Base-by-base conservation (phyloP, 768 basidiomycete species). In the Phlegmacium glaucopus region DNA sequence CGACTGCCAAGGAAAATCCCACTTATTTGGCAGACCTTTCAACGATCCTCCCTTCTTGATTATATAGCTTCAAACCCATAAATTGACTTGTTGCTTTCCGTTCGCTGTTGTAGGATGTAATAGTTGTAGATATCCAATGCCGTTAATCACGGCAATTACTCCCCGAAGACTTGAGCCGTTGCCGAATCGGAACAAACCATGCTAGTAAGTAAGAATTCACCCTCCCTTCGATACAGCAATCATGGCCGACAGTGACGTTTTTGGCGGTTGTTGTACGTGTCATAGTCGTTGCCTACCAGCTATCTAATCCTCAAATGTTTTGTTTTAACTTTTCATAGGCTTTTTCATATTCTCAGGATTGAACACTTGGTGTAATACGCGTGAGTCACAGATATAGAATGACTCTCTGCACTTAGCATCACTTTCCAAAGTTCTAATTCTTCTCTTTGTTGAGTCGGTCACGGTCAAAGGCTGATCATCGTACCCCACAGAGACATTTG, bases 401-500 rank as follows among this genome's bases (percentile, higher is more conserved):
- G n/a, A n/a, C 35, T n/a, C 30, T 28, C 22, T 39, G 40, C 18
- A 9, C 27, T 25, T 4, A 9, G 39, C 18, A 15, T 39, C 26
- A 15, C n/a, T n/a, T n/a, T n/a, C n/a, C n/a, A n/a, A n/a, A n/a
- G 28, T 11, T 18, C 36, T 22, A 18, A 38, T 29, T 18, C 37
- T 15, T 17, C 5, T 5, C 22, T 22, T 3, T 22, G 22, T 22
- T 22, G 22, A 22, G 5, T 22, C 22, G 22, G 22, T 22, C 16
- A 6, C n/a, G n/a, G n/a, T 29, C 29, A 1, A 44, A 12, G 36
- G 15, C 27, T 53, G 15, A 6, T 27, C 34, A 12, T 35, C 9
- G 17, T 28, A 13, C 10, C n/a, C n/a, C 6, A 9, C 50, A 71
- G 68, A 59, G 45, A 40, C 61, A 1, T 67, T 54, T 42, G 70